Conservation (phyloP, 116 monocot genomes). For the Trichopus zeylanicus region DNA sequence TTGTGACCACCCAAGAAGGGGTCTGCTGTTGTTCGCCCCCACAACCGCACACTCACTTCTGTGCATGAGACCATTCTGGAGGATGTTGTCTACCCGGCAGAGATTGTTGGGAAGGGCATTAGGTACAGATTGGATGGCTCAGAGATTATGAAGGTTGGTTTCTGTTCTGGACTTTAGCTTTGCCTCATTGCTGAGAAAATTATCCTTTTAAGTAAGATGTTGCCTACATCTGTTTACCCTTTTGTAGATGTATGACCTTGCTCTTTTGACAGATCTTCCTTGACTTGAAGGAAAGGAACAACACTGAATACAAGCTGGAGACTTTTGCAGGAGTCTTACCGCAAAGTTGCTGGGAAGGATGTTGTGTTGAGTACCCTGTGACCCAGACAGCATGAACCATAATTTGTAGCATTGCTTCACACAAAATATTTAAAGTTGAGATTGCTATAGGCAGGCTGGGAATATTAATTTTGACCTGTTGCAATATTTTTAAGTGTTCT, state of each 20-base stretch:
- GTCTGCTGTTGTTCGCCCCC: conserved; percentile 62
- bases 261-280: conserved; percentile 38
- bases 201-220: too few relatives aligned
- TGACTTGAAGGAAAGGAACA: conserved; percentile 78
- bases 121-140: conserved; percentile 69
- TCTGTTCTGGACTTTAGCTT: not conserved
- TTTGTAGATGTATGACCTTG: not conserved
- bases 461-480: too few relatives aligned
- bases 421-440: too few relatives aligned
- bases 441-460: too few relatives aligned
- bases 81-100: conserved; percentile 78
- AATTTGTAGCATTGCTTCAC: too few relatives aligned
- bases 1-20: conserved; percentile 87
- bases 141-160: conserved; percentile 66
- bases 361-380: conserved; percentile 81
- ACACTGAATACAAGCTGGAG: conserved; percentile 78
- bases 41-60: conserved; percentile 68
- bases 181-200: too few relatives aligned
- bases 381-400: conserved; percentile 16
- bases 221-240: too few relatives aligned
- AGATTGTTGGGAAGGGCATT: conserved; percentile 75
- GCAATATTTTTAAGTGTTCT: too few relatives aligned
- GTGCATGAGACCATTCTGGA: conserved; percentile 85
- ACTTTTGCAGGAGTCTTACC: conserved; percentile 65
- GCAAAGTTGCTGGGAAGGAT: conserved; percentile 73